Evolutionary conservation across 495 filamentous ascomycete genomes (phyloP), one percentile per base, ranked within the genome.

Genomic region (Hypoxylon trugodes): DNA sequence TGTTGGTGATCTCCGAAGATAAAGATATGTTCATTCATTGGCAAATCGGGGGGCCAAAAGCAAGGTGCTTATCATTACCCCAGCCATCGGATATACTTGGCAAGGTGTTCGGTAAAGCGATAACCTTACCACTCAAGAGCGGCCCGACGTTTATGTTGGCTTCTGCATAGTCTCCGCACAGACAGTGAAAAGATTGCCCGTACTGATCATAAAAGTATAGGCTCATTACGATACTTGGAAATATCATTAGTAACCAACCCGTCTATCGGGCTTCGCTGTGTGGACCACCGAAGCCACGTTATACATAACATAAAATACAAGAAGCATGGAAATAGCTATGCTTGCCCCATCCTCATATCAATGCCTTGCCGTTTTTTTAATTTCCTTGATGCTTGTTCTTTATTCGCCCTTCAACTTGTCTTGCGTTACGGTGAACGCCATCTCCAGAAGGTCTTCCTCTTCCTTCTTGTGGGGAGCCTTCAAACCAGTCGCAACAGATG

Each of bases 391-490:
- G n/a, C n/a, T 43, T 28, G 28, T 42, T 43, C n/a, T 71, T 52
- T 84, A 89, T 78, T 89, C 86, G 46, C 87, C 87, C 80, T 90
- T 90, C 16, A 90, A 76, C 76, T 89, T 89, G 62, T 88, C 86
- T 73, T 89, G 87, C 46, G 71, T 82, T 6, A 86, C 81, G 13
- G 67, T 69, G 61, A 86, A 86, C 37, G 85, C 95, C 76, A 84
- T 85, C 74, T 95, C 84, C 66, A 98, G 77, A 63, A 98, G 75
- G 16, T 96, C 91, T 77, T 91, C 82, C 83, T 98, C 95, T 82
- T 98, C 95, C 86, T 96, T 96, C 69, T 88, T 74, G 77, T 98
- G 95, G 46, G 81, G 85, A 24, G 82, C 76, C 89, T 98, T 98
- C 66, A 95, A 74, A 74, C 95, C 95, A 41, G 93, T 97, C 36